A percentile compares a stretch with the other conserved stretches of the same genome.
These are phyloP conservation scores for Leucaena leucocephala DNA, from an alignment of 306 rosid genomes.

Conservation along the genomic window DNA sequence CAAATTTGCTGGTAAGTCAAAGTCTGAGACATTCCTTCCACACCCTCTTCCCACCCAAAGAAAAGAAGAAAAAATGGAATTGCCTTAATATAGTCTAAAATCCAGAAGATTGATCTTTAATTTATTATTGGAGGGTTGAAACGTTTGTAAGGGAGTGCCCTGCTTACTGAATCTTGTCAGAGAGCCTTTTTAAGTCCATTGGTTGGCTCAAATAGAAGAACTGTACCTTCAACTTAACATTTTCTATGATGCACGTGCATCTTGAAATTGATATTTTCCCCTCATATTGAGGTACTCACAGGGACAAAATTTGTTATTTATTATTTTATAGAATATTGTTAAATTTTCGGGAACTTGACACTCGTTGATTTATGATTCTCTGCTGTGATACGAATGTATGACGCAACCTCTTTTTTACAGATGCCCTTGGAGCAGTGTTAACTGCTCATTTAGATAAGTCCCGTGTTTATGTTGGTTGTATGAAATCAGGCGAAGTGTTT, in stretches of 20 bases:
- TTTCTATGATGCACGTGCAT: neutral
- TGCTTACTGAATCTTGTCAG: neutral
- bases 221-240: neutral
- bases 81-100: neutral
- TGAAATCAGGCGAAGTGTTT: conserved; percentile 82
- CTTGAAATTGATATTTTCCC: neutral
- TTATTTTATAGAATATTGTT: neutral
- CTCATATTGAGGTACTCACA: neutral
- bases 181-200: neutral
- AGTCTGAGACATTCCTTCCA: conserved; percentile 8
- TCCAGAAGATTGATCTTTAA: neutral
- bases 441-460: conserved; percentile 59
- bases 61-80: neutral
- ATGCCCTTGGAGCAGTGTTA: conserved; percentile 66
- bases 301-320: neutral
- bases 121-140: neutral
- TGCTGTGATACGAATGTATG: conserved; percentile 29
- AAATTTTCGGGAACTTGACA: conserved; percentile 23
- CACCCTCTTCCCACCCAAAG: neutral
- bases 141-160: neutral
- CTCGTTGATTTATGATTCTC: conserved; percentile 4
- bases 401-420: conserved; percentile 45
- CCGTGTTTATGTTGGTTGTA: conserved; percentile 70
- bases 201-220: conserved; percentile 3
- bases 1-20: conserved; percentile 11